Conservation (phyloP, 202 grass and related monocot genomes). For the Digitaria exilis region DNA sequence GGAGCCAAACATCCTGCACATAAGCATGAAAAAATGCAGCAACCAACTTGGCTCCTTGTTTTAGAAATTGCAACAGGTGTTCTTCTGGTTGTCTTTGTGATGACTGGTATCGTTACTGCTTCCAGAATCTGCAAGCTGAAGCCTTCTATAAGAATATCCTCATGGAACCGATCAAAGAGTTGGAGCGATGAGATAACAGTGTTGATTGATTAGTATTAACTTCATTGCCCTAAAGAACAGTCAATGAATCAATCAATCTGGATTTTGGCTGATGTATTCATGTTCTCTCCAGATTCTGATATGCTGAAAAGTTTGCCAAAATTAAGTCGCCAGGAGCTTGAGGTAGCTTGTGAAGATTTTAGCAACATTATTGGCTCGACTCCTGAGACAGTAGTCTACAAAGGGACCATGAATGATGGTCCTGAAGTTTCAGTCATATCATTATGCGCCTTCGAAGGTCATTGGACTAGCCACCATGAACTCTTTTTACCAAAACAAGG, state of each 20-base stretch:
- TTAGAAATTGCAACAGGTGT: constrained; percentile 87
- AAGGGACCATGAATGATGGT: constrained; percentile 89
- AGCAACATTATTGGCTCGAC: constrained; percentile 97
- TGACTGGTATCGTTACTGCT: constrained; percentile 69
- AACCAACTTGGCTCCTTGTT: constrained; percentile 92
- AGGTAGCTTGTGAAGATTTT: constrained; percentile 97
- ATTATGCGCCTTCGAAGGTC: constrained; percentile 70
- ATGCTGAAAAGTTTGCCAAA: constrained; percentile 78
- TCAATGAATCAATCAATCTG: neutral
- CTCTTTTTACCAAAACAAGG: constrained; percentile 92
- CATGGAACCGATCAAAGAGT: constrained; percentile 65
- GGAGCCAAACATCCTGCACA: constrained; percentile 49
- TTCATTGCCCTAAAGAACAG: neutral
- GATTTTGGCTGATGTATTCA: constrained; percentile 18
- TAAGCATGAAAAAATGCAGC: constrained; percentile 52
- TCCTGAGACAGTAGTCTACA: constrained; percentile 78
- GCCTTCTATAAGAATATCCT: constrained; percentile 63
- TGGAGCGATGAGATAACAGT: constrained; percentile 81
- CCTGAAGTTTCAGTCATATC: constrained; percentile 91
- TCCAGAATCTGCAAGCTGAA: constrained; percentile 78
- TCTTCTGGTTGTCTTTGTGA: constrained; percentile 71
- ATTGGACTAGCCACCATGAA: constrained; percentile 88
- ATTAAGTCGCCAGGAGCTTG: constrained; percentile 82
- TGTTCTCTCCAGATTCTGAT: constrained; percentile 66
- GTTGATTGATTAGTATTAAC: constrained; percentile 58